phyloP scores from a whole-genome alignment of 345 rosid genomes.

The Citrus cavaleriei region DNA sequence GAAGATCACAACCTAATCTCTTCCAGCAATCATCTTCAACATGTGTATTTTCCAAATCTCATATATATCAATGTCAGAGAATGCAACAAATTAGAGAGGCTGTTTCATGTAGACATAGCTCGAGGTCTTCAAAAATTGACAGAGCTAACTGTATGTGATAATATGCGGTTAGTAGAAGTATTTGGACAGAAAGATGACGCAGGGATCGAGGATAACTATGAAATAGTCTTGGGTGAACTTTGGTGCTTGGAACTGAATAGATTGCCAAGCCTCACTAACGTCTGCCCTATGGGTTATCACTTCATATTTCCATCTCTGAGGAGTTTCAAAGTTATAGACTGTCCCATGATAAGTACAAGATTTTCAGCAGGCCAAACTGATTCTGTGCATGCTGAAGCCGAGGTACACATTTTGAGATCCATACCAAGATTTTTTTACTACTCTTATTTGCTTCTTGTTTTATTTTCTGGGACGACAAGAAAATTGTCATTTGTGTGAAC shows the following conservation, averaged over 20 bases:
- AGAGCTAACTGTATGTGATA: background rate
- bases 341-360: background rate
- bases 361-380: background rate
- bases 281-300: background rate
- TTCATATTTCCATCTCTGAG: background rate
- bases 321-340: background rate
- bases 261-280: background rate
- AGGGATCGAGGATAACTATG: too few relatives aligned
- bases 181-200: background rate
- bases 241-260: rapidly evolving
- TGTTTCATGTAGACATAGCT: background rate
- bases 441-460: too few relatives aligned
- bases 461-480: too few relatives aligned
- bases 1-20: background rate
- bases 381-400: background rate
- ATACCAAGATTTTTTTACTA: too few relatives aligned
- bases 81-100: background rate
- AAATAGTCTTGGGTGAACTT: background rate
- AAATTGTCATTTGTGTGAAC: too few relatives aligned
- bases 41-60: background rate
- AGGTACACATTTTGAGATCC: too few relatives aligned
- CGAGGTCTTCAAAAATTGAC: background rate
- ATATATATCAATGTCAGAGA: background rate
- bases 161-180: background rate
- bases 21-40: background rate